Conservation (phyloP, 139 green algal genomes). For the Chlorella ohadii region DNA sequence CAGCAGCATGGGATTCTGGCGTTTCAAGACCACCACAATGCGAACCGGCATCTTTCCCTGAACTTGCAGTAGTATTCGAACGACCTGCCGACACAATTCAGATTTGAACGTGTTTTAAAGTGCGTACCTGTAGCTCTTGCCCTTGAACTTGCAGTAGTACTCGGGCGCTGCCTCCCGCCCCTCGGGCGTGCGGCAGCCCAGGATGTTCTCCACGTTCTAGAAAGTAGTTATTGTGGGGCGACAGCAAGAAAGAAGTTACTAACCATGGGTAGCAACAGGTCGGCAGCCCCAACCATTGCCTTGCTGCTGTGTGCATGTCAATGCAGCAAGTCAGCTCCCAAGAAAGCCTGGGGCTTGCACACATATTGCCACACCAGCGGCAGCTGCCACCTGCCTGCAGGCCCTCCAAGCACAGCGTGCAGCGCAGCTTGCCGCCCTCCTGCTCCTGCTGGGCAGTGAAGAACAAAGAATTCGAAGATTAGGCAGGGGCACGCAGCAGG, state of each 20-base stretch:
- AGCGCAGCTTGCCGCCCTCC: neutral
- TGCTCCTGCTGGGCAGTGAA: neutral
- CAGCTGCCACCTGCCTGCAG: neutral
- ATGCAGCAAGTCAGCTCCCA: no score
- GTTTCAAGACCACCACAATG: no score
- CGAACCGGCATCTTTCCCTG: slow-evolving; percentile 1
- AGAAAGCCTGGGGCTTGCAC: no score
- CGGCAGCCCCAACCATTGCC: no score
- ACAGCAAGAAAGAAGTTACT: no score
- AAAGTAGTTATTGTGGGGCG: no score
- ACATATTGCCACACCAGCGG: no score
- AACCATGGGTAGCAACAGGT: no score
- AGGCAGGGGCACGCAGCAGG: neutral
- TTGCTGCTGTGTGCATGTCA: no score
- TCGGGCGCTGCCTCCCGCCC: neutral
- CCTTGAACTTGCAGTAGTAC: slow-evolving; percentile 38
- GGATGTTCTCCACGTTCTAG: slow-evolving; percentile 7
- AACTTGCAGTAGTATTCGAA: slow-evolving; percentile 33
- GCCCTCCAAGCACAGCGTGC: slow-evolving; percentile 18
- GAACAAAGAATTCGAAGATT: no score
- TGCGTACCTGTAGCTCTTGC: slow-evolving; percentile 20
- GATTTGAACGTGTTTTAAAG: neutral
- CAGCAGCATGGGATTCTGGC: no score
- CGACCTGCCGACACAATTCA: no score
- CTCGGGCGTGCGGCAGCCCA: slow-evolving; percentile 30